Percentiles rank a stretch among this genome's conserved stretches.
Conservation (phyloP, 2,329 filamentous ascomycete species). For the Aspergillus neotritici region DNA sequence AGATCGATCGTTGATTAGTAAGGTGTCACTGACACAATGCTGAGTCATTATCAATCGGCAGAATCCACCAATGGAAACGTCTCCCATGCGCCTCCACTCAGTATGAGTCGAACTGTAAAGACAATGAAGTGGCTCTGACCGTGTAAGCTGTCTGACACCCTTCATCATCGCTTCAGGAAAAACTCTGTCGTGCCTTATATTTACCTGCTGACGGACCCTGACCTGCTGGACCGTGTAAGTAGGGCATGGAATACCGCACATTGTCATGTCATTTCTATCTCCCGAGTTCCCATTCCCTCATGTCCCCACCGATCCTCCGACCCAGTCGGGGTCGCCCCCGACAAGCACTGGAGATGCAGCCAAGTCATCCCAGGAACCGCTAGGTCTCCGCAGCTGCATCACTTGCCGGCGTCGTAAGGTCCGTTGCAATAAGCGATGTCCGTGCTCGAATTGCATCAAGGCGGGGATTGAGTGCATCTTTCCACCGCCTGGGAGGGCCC, state of each 20-base stretch:
- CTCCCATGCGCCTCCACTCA: too few relatives aligned
- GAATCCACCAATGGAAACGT: too few relatives aligned
- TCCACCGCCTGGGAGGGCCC: conserved; percentile 56
- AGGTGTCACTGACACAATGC: too few relatives aligned
- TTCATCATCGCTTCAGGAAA: too few relatives aligned
- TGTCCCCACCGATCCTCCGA: conserved; percentile 2
- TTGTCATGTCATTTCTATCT: conserved; percentile 16
- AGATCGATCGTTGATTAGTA: too few relatives aligned
- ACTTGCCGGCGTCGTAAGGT: conserved; percentile 46
- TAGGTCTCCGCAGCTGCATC: conserved; percentile 40
- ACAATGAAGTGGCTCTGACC: too few relatives aligned
- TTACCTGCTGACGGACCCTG: too few relatives aligned
- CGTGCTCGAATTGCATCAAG: conserved; percentile 45
- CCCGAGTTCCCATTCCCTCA: conserved; percentile 4
- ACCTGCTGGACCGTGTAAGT: too few relatives aligned
- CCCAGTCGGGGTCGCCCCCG: conserved; percentile 2
- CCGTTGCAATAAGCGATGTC: conserved; percentile 44
- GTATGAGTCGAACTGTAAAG: too few relatives aligned
- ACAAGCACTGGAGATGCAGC: conserved; percentile 2
- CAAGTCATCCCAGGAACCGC: conserved; percentile 14
- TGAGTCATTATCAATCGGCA: too few relatives aligned
- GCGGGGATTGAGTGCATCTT: conserved; percentile 57
- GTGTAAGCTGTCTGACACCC: too few relatives aligned
- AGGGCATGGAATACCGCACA: too few relatives aligned
- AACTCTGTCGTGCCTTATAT: not conserved